phyloP scores from a whole-genome alignment of 2,329 filamentous ascomycete species.

The Alternaria conjuncta region DNA sequence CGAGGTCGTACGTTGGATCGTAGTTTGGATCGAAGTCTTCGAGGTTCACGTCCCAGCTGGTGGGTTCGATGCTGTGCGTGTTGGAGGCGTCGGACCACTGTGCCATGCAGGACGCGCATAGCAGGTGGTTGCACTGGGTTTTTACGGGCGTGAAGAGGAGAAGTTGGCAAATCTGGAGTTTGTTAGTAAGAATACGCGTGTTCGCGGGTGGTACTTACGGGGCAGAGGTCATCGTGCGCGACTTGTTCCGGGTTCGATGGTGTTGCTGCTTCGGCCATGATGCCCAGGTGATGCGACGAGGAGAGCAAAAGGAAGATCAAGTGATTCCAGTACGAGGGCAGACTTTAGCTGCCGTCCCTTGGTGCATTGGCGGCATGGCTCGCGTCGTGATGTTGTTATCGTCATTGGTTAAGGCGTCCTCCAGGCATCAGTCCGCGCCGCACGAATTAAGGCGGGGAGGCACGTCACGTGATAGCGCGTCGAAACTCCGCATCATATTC shows the following conservation, averaged over 20 bases:
- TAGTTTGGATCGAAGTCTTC: slow-evolving; percentile 48
- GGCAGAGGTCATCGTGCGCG: slow-evolving; percentile 53
- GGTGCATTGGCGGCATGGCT: neutral
- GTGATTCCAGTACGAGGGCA: neutral
- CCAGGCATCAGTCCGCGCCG: slow-evolving; percentile 9
- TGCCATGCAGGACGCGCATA: slow-evolving; percentile 56
- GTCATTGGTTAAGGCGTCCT: slow-evolving; percentile 5
- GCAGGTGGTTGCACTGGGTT: slow-evolving; percentile 52
- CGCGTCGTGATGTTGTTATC: neutral
- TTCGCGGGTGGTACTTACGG: slow-evolving; percentile 21
- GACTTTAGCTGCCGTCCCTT: neutral
- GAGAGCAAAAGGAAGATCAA: neutral
- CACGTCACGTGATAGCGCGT: slow-evolving; percentile 2
- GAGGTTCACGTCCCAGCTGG: slow-evolving; percentile 49
- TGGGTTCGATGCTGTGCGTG: slow-evolving; percentile 44
- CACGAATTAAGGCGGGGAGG: slow-evolving; percentile 2
- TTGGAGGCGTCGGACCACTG: slow-evolving; percentile 54
- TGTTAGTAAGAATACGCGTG: neutral
- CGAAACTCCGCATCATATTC: too few species aligned
- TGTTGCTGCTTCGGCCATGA: slow-evolving; percentile 4
- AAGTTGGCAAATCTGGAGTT: slow-evolving; percentile 50
- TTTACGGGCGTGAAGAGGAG: slow-evolving; percentile 53
- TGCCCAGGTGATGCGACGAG: neutral
- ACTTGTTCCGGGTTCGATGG: slow-evolving; percentile 22
- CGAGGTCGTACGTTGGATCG: slow-evolving; percentile 39